A percentile compares a stretch with the other conserved stretches of the same genome.
Conservation (phyloP, 2,329 filamentous ascomycete species). For the Xylariales sp. region DNA sequence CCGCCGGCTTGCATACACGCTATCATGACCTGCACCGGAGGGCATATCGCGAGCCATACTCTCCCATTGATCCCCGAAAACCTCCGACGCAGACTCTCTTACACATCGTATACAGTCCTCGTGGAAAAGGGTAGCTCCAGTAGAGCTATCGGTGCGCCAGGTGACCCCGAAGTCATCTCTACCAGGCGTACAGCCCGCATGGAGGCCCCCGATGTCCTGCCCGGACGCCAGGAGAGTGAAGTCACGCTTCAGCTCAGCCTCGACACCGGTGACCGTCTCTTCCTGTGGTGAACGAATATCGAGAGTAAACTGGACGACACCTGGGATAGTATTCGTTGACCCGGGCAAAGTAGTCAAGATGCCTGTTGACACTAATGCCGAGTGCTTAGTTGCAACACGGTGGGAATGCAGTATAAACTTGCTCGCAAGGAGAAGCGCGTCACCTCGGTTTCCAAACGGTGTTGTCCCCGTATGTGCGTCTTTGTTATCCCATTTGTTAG, state of each 20-base stretch:
- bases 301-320: conserved; percentile 60
- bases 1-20: conserved; percentile 53
- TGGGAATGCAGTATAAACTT: conserved; percentile 65
- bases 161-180: conserved; percentile 17
- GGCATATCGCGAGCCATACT: conserved; percentile 32
- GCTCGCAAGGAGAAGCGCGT: conserved; percentile 63
- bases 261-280: conserved; percentile 19
- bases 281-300: conserved; percentile 51
- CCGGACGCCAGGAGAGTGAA: conserved; percentile 57
- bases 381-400: conserved; percentile 53
- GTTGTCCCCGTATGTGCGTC: conserved; percentile 76
- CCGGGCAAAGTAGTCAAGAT: conserved; percentile 63
- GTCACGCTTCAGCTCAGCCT: conserved; percentile 49
- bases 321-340: conserved; percentile 70
- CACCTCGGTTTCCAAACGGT: conserved; percentile 59
- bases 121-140: conserved; percentile 60
- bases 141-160: conserved; percentile 59
- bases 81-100: conserved; percentile 50
- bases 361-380: conserved; percentile 64
- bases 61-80: conserved; percentile 43
- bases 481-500: background rate
- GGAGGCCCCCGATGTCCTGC: conserved; percentile 44
- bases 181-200: conserved; percentile 23
- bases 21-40: conserved; percentile 42
- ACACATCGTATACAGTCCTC: conserved; percentile 63